Percentiles rank a stretch among this genome's conserved stretches.
phyloP scores from a whole-genome alignment of 768 basidiomycete genomes.

The Sarcodon aspratus region DNA sequence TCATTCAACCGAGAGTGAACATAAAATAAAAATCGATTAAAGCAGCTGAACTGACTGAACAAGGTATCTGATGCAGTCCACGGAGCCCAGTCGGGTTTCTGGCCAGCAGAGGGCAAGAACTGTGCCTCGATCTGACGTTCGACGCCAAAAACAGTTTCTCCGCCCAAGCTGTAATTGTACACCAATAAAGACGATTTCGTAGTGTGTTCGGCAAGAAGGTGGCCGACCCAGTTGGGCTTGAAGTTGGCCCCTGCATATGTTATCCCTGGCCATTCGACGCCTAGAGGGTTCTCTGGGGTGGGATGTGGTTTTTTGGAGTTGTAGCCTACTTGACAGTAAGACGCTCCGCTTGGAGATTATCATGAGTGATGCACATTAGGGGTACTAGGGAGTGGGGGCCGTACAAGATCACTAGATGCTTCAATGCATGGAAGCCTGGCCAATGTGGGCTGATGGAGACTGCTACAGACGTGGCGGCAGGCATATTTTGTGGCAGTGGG shows the following conservation, averaged over 20 bases:
- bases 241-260: conserved; percentile 34
- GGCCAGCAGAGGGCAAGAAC: conserved; percentile 17
- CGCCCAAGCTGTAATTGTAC: conserved; percentile 8
- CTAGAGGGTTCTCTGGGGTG: conserved; percentile 31
- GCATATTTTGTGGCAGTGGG: too few species aligned
- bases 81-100: conserved; percentile 23
- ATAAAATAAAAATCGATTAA: neutral
- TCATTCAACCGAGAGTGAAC: neutral
- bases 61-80: conserved; percentile 33
- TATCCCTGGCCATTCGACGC: conserved; percentile 37
- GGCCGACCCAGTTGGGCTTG: conserved; percentile 54
- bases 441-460: too few species aligned
- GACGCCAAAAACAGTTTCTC: conserved; percentile 13
- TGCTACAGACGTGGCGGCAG: too few species aligned
- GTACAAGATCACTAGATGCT: too few species aligned
- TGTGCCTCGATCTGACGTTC: conserved; percentile 4
- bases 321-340: too few species aligned
- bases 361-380: too few species aligned
- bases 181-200: conserved; percentile 4
- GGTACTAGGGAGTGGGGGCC: too few species aligned
- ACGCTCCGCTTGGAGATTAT: too few species aligned
- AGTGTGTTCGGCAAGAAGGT: conserved; percentile 31
- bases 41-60: conserved; percentile 26
- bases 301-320: too few species aligned
- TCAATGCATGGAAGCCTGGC: too few species aligned